Evolutionary conservation across 257 asterid genomes (phyloP), one percentile per base, ranked within the genome.

Genomic region (Schizonepeta tenuifolia): DNA sequence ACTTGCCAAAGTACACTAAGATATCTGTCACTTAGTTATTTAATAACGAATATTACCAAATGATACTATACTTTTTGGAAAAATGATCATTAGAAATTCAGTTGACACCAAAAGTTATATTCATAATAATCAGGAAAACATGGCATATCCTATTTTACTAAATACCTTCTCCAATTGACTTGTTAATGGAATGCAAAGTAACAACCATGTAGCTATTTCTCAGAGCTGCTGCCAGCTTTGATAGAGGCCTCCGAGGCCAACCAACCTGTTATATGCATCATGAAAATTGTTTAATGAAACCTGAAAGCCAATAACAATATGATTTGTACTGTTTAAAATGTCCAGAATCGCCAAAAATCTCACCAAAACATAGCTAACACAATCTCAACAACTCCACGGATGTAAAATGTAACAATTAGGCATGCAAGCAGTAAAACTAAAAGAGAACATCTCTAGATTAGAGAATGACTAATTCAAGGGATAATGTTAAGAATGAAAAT

Each of bases 141-240:
- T 26, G 57, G 1, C 46, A 40, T 49, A 63, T 51, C 76, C 74
- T 55, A 51, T 71, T 47, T 50, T 58, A 56, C 71, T 36, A 73
- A 65, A 58, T 88, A 89, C 97, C 98, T 89, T 84, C 96, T 71
- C 88, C 96, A 43, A 84, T 61, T 73, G 94, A 72, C 84, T 78
- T 83, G 79, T 46, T 83, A 59, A 81, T 43, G 28, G 92, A 88
- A 85, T 95, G 96, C 85, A 95, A 80, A 58, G 97, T 85, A 63
- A 90, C 99, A 64, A 95, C 99, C 64, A 92, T 86, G 83, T 92
- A 95, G 88, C 97, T 95, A 80, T 95, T 92, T 81, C 84, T 92
- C 50, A 95, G 87, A 70, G 99, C 99, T 63, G 95, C 86, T 1
- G 99, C 97, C 56, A 94, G 85, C 88, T 94, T 94, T 75, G 96